Evolutionary conservation across 305 asterid species (phyloP).

Genomic region (Solanum hybrid): DNA sequence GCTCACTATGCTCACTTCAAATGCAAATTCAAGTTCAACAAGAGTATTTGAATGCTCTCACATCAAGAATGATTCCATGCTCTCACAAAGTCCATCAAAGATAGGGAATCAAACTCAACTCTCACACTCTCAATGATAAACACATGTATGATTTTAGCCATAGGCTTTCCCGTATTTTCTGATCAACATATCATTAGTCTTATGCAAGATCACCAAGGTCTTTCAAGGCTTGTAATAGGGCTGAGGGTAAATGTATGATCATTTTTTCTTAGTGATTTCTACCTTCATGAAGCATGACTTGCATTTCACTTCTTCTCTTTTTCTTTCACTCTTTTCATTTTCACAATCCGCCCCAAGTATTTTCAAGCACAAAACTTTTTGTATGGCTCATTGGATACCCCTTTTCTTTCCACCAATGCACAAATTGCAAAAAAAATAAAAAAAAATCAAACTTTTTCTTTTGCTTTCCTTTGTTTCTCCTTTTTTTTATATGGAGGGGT

Average conservation of each 20-base stretch:
- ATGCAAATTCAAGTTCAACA: not conserved
- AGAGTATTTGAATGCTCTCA: not conserved
- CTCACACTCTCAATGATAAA: not conserved
- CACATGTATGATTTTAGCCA: not conserved
- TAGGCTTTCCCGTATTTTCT: not conserved
- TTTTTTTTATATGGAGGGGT: not conserved
- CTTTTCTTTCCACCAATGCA: not conserved
- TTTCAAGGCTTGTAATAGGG: not conserved
- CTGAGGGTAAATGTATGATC: not conserved
- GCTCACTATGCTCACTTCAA: not conserved
- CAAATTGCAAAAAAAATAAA: not conserved
- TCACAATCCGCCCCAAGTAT: not conserved
- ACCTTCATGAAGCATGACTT: not conserved
- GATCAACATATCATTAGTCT: not conserved
- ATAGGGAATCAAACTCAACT: not conserved
- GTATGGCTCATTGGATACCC: not conserved
- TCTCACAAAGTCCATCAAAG: not conserved
- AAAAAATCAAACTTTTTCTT: not conserved
- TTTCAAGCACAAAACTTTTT: not conserved
- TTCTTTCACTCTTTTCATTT: not conserved
- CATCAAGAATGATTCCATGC: not conserved
- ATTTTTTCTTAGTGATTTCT: not conserved
- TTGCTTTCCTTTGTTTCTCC: not conserved
- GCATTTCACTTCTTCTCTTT: not conserved
- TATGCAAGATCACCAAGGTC: not conserved